Conservation (phyloP, 2,329 filamentous ascomycete genomes). For the Colletotrichum falcatum region DNA sequence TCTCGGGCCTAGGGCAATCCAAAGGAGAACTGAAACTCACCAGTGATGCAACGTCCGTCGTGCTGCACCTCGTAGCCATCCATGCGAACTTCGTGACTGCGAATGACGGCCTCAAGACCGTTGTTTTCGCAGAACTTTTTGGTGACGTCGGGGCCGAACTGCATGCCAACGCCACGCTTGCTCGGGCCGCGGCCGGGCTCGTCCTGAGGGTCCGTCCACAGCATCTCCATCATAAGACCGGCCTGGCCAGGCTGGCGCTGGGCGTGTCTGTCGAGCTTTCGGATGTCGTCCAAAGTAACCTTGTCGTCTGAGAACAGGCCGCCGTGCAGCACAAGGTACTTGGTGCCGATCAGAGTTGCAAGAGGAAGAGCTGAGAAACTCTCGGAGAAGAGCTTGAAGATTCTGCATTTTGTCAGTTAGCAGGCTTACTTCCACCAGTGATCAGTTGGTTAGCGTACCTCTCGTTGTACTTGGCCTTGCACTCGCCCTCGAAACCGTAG, state of each 20-base stretch:
- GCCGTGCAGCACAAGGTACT: slow-evolving; percentile 93
- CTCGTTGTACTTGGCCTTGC: slow-evolving; percentile 98
- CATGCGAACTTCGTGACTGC: slow-evolving; percentile 98
- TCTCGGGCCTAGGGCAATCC: slow-evolving; percentile 27
- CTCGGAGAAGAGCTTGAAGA: slow-evolving; percentile 98
- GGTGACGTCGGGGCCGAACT: slow-evolving; percentile 96
- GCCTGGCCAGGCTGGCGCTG: slow-evolving; percentile 94
- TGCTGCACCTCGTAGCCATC: slow-evolving; percentile 99
- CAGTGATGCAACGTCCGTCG: slow-evolving; percentile 93
- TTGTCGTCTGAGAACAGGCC: slow-evolving; percentile 97
- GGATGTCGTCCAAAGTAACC: slow-evolving; percentile 90
- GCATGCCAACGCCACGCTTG: slow-evolving; percentile 95
- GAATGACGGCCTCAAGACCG: slow-evolving; percentile 92
- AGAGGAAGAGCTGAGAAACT: slow-evolving; percentile 95
- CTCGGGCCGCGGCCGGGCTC: slow-evolving; percentile 89
- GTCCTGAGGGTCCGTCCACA: slow-evolving; percentile 97
- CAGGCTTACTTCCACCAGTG: neutral
- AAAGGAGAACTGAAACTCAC: slow-evolving; percentile 57
- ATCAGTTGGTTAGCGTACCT: slow-evolving; percentile 53
- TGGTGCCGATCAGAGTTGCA: slow-evolving; percentile 90
- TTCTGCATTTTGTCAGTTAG: slow-evolving; percentile 57
- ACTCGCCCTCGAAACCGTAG: slow-evolving; percentile 98
- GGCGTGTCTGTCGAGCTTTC: slow-evolving; percentile 89
- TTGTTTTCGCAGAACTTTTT: slow-evolving; percentile 98
- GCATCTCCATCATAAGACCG: slow-evolving; percentile 99